phyloP scores from a whole-genome alignment of 257 asterid species.

The Solanum verrucosum region DNA sequence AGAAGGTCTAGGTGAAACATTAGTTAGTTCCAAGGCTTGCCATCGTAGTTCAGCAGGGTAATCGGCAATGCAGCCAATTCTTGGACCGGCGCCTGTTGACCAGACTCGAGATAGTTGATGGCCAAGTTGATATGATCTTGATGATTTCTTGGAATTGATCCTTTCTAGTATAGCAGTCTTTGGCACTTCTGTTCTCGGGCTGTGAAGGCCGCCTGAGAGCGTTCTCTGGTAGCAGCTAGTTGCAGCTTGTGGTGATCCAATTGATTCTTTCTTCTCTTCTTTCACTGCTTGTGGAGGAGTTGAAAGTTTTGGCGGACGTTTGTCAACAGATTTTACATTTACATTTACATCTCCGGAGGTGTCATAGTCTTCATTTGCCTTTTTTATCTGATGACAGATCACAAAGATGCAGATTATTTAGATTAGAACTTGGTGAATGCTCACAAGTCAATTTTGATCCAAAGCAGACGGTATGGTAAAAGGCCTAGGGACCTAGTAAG shows the following conservation, averaged over 20 bases:
- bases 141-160: conserved; percentile 71
- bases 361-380: conserved; percentile 58
- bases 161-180: conserved; percentile 51
- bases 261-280: conserved; percentile 26
- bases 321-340: conserved; percentile 11
- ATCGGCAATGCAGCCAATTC: conserved; percentile 91
- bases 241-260: conserved; percentile 23
- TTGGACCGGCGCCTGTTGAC: conserved; percentile 93
- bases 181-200: conserved; percentile 75
- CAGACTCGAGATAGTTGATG: conserved; percentile 57
- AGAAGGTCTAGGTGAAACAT: conserved; percentile 54
- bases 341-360: conserved; percentile 16
- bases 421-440: neutral
- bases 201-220: conserved; percentile 81
- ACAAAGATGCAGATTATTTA: neutral
- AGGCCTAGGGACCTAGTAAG: neutral
- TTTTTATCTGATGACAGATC: conserved; percentile 36
- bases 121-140: conserved; percentile 72
- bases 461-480: neutral
- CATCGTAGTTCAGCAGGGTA: conserved; percentile 72
- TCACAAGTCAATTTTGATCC: neutral
- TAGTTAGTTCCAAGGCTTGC: conserved; percentile 83
- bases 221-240: conserved; percentile 46
- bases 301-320: conserved; percentile 13
- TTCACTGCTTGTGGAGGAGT: conserved; percentile 12